Base-by-base conservation (phyloP, 1,284 basidiomycete genomes). In the Microbotryum violaceum region DNA sequence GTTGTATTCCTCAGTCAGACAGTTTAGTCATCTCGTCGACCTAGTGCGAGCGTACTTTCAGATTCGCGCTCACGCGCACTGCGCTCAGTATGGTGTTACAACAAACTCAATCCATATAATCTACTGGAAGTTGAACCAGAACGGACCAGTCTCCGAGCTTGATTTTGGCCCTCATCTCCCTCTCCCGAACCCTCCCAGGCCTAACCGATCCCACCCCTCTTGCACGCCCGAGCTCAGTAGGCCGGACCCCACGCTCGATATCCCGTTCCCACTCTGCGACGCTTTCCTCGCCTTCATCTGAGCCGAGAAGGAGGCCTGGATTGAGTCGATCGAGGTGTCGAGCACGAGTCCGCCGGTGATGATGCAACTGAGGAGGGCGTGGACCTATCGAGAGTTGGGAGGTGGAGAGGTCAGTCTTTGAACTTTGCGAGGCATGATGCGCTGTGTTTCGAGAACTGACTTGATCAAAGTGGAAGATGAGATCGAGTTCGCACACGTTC, bases 401-500 rank as follows among this genome's bases (percentile, higher is more conserved):
- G 54, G 37, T n/a, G 25, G 37, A 21, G 7, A 20, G 37, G 21
- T 20, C 7, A 45, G 53, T 18, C 23, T 16, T 18, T 31, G 31
- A 31, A 31, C 31, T 57, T 21, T 25, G 16, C 18, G 14, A 18
- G 20, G 12, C 5, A 21, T 12, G 27, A 58, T 47, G 8, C n/a
- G 49, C 33, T 49, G 16, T 51, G 25, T 33, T 42, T 52, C 48
- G 25, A 33, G 46, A 47, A 72, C 80, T 48, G 64, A 91, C 93
- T 80, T 97, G 90, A 75, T 98, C 94, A 72, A 97, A 98, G 77
- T 97, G 91, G 76, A 98, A 98, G 61, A 98, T 94, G 29, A 99
- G 81, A 75, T 99, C 96, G 51, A 99, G 81, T 77, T 99, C 96
- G 78, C 96, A 98, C 0, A 99, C 96, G 72, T 97, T 97, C 78